Evolutionary conservation across 306 rosid genomes (phyloP).

Genomic region (Vachellia collinsii): DNA sequence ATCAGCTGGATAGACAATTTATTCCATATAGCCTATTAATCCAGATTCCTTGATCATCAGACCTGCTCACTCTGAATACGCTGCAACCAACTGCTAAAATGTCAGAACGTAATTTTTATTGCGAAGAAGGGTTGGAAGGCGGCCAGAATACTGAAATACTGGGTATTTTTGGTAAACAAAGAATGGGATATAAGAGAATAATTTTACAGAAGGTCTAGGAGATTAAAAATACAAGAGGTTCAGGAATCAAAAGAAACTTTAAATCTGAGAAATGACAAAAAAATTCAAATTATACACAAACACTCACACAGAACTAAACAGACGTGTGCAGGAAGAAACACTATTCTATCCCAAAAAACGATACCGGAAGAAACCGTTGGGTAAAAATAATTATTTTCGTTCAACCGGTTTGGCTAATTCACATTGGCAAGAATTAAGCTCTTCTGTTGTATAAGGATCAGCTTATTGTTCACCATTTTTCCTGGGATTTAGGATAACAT

Average conservation of each 20-base stretch:
- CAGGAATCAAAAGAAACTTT: not conserved
- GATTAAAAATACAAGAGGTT: not conserved
- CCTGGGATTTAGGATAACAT: constrained; percentile 11
- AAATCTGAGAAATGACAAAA: not conserved
- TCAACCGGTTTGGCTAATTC: not conserved
- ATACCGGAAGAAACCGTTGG: not conserved
- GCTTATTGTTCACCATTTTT: not conserved
- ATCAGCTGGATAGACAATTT: constrained; percentile 12
- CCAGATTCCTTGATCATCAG: constrained; percentile 37
- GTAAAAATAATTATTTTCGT: not conserved
- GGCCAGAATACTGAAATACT: not conserved
- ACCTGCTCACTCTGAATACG: constrained; percentile 85
- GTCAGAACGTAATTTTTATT: constrained; percentile 33
- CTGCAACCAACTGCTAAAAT: constrained; percentile 84
- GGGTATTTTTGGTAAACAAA: not conserved
- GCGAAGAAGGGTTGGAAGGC: not conserved
- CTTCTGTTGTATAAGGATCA: not conserved
- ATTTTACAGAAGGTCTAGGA: not conserved
- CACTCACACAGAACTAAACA: not conserved
- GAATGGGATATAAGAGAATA: not conserved
- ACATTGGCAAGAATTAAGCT: not conserved
- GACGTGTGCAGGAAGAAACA: not conserved
- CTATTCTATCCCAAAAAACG: not conserved
- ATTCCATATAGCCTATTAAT: constrained; percentile 25
- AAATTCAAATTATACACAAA: not conserved